Base-by-base conservation (phyloP, 768 basidiomycete genomes). In the Amanita molliuscula region DNA sequence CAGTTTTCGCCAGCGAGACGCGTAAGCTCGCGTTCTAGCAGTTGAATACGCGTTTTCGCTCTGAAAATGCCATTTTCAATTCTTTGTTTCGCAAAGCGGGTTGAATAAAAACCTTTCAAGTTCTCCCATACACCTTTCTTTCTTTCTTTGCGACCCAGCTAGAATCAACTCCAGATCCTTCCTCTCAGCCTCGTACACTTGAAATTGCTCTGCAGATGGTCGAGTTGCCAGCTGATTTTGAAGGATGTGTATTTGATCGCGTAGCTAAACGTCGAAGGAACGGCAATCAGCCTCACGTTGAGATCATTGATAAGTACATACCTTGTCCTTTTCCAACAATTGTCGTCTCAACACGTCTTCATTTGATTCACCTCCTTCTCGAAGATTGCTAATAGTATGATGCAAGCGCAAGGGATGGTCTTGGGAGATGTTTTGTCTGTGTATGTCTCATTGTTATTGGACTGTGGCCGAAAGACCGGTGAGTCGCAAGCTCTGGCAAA, bases 121-220 rank as follows among this genome's bases (percentile, higher is more conserved):
- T 52, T 89, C 86, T 0, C 77, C 72, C 88, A 90, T 90, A 54
- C 82, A 84, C 44, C 83, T 73, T 56, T 90, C 88, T 57, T 92
- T 92, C 67, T 92, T 88, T 44, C 87, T 69, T 55, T 89, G 87
- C 0, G 88, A 90, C 0, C 88, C 88, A 52, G 85, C 78, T 0
- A 89, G 65, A 3, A 91, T 68, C n/a, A 90, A 69, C 35, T 89
- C 88, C 0, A 89, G 67, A 51, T 85, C 83, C 56, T 79, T 79
- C 57, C 81, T 80, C 55, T 90, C 88, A 58, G 78, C 81, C 62
- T 84, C 72, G 28, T 89, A 64, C 31, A 71, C 73, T 52, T 86
- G 80, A 23, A 90, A 69, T 0, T 67, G 67, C 54, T 88, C 84
- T 33, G 82, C 52, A 4, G 87, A 79, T 10, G 88, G 88, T 10